Evolutionary conservation across 2,329 filamentous ascomycete genomes (phyloP), one percentile per base, ranked within the genome.

Genomic region (Aureobasidium sp.): DNA sequence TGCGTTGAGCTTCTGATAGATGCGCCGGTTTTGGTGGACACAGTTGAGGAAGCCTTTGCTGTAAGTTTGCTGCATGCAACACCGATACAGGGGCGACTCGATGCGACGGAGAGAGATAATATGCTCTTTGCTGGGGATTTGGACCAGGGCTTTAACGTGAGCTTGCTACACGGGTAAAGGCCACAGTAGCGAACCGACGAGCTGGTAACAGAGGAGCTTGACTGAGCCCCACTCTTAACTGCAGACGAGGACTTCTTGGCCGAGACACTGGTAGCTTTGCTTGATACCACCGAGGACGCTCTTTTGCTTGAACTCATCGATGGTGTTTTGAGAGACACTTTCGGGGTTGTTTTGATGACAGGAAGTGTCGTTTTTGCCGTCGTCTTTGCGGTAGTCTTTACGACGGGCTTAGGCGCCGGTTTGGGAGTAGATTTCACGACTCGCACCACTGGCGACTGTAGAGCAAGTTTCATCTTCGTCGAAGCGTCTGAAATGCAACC

Each of bases 331-430:
- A 43, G 11, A 3, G 63, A 27, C 7, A 42, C 58, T 10, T n/a
- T 59, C 27, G 36, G n/a, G 1, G 63, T 58, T 15, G 53, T 58
- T 43, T 58, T 13, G 11, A 43, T 50, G 4, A 53, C 48, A 43
- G 51, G 51, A 11, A 54, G 10, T 3, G 63, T 27, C 10, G 54
- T 65, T 36, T 60, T 65, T 11, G 54, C 29, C 3, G 43, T 50
- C 3, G 53, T 50, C 38, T 42, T 65, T 4, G 63, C 40, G 2
- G 63, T 65, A 18, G 61, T 64, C 42, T 58, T 65, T 3, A 53
- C 40, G 16, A 53, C 59, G 11, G 61, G 54, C 40, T 65, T 65
- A 11, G 43, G 36, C 5, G 38, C 23, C 15, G 54, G 38, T 23
- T 45, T 58, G 4, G 54, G 11, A 11, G 54, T 18, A 15, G 53